These are phyloP conservation scores for Pinus taeda DNA, from an alignment of 75 land plant genomes.

Conservation along the genomic window DNA sequence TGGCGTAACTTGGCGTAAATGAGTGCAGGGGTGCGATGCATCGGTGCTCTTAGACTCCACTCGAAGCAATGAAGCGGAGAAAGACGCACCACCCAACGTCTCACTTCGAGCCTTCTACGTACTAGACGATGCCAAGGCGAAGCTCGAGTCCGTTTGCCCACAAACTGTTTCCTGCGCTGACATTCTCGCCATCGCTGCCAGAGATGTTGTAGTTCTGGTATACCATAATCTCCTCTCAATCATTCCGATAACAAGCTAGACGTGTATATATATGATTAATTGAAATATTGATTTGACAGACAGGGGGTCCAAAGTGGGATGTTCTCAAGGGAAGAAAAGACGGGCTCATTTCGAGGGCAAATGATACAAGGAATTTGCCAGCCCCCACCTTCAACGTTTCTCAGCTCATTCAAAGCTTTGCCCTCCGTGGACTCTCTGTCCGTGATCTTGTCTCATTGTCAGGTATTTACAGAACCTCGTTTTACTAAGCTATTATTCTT, in stretches of 20 bases:
- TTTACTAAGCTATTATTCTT: no score
- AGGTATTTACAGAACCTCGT: neutral
- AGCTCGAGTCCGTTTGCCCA: constrained; percentile 49
- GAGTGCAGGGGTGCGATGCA: constrained; percentile 51
- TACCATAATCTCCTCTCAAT: no score
- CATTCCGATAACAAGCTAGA: no score
- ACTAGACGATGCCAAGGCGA: constrained; percentile 45
- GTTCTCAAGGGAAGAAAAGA: constrained; percentile 27
- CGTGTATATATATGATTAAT: no score
- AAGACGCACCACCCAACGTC: constrained; percentile 51
- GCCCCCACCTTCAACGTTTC: constrained; percentile 15
- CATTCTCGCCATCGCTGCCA: constrained; percentile 10
- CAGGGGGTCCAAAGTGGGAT: constrained; percentile 30
- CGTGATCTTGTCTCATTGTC: constrained; percentile 34
- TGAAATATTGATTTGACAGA: neutral
- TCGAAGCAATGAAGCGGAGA: constrained; percentile 33
- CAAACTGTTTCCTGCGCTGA: constrained; percentile 62
- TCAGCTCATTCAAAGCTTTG: constrained; percentile 19
- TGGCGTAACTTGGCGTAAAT: no score
- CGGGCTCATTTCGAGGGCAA: constrained; percentile 18
- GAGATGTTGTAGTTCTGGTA: neutral
- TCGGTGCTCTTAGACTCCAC: constrained; percentile 42
- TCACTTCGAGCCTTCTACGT: constrained; percentile 49
- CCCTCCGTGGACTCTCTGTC: constrained; percentile 21
- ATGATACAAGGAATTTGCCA: constrained; percentile 22